phyloP scores from a whole-genome alignment of 495 filamentous ascomycete species.

The Aspergillus bridgeri region DNA sequence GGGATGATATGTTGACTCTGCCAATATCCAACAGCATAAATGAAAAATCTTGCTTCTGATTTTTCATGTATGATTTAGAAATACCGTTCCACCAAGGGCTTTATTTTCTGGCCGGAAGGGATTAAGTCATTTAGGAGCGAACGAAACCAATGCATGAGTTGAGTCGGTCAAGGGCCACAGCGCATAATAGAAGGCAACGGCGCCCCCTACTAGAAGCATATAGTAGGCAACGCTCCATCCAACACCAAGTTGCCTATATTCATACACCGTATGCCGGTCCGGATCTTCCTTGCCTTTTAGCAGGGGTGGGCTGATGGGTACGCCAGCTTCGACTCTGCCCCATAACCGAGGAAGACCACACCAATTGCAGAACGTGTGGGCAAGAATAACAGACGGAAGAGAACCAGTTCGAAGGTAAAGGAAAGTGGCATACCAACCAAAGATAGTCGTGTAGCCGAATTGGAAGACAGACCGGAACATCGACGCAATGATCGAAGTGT shows the following conservation, averaged over 20 bases:
- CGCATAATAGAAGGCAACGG: constrained; percentile 60
- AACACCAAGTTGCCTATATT: constrained; percentile 33
- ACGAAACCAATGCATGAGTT: constrained; percentile 36
- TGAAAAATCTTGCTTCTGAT: too few species aligned
- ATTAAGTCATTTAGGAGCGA: constrained; percentile 1
- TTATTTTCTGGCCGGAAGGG: not conserved
- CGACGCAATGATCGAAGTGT: constrained; percentile 55
- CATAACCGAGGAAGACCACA: constrained; percentile 84
- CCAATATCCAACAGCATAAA: not conserved
- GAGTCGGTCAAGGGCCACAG: constrained; percentile 73
- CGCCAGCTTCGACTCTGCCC: constrained; percentile 61
- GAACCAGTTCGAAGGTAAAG: constrained; percentile 86
- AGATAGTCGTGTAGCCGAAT: constrained; percentile 87
- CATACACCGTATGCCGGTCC: constrained; percentile 15
- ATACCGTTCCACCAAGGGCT: not conserved
- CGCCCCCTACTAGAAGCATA: constrained; percentile 65
- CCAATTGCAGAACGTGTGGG: constrained; percentile 90
- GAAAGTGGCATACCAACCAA: constrained; percentile 90
- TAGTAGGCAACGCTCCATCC: constrained; percentile 80
- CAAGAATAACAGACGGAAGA: constrained; percentile 63
- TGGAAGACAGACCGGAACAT: constrained; percentile 74
- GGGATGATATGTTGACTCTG: too few species aligned
- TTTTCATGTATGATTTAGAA: too few species aligned
- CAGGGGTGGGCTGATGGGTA: constrained; percentile 28
- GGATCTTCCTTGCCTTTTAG: constrained; percentile 42